Evolutionary conservation across 352 stramenopile genomes (phyloP), one percentile per base, ranked within the genome.

Genomic region (Thalassiosira mediterranea): DNA sequence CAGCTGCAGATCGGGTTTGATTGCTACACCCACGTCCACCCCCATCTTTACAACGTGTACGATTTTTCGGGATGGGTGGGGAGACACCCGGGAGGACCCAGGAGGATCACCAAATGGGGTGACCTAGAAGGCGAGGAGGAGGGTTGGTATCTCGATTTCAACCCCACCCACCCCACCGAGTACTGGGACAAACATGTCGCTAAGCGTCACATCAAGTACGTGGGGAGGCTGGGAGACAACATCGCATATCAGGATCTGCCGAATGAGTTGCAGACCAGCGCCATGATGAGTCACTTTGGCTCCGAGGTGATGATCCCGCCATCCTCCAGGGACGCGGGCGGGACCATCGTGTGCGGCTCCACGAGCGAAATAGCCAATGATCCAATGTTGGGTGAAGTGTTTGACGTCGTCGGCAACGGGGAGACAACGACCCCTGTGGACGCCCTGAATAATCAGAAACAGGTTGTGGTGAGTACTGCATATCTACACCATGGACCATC

Each of bases 41-140:
- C 66, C 34, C 76, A 88, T 2, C 68, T 84, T 11, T 23, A n/a
- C 46, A 75, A 61, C 53, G 79, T 88, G 1, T 86, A 79, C 28
- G 78, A 89, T 31, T 81, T 87, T 23, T 86, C 81, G n/a, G 84
- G 79, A 48, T 89, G 81, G 81, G 74, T 68, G 31, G 17, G 21
- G 17, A 60, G 68, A 13, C 78, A 89, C 72, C 60, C 74, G 26
- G 75, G 75, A 26, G 75, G 75, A 23, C 5, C 44, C 5, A 72
- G 72, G 11, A 67, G 80, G 15, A 84, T 84, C 34, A 32, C 64
- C 46, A 84, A 84, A 38, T 84, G 70, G 70, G 68, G 67, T 42
- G 1, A 68, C 38, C 46, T 52, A 32, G 72, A 46, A 48, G 51
- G 73, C 10, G 62, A 42, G 11, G 19, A 7, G 5, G 21, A 53